Base-by-base conservation (phyloP, 371 early-diverging fungal species). In the Cokeromyces recurvatus region DNA sequence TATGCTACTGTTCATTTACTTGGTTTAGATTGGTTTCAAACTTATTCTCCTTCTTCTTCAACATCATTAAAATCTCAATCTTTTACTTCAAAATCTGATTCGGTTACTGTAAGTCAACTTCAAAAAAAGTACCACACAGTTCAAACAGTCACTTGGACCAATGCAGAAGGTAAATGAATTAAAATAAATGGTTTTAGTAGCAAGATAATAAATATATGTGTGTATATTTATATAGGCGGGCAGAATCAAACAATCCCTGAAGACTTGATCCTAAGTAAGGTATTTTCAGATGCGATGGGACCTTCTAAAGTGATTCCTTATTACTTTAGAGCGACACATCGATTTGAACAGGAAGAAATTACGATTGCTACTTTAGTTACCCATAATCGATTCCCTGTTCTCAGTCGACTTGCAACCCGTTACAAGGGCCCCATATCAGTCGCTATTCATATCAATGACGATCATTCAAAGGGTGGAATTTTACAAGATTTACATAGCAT, bases 301-400 rank as follows among this genome's bases (percentile, higher is more conserved):
- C 85, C 85, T 11, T 76, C 72, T 38, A 69, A 79, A 34, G 67
- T 82, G 43, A 79, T 75, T 16, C 83, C 85, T 5, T 81, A 79
- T 46, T 82, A 78, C 48, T 78, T 68, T 53, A 62, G 65, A 43
- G 79, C 82, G 0, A 59, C 67, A 20, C 55, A 64, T n/a, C 21
- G 40, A 37, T 68, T 78, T 43, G 71, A 73, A 19, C 56, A 68
- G 32, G 78, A 79, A 61, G 85, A 82, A 35, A 67, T 79, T 23
- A 74, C 79, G 10, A 71, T 78, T 21, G 65, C 78, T 15, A 74
- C 77, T 2, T 36, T 78, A 24, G 68, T 78, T 41, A 78, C 78
- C 12, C 60, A 62, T 45, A 69, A 73, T 50, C 61, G 78, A 53
- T 68, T 71, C 44, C 55, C 47, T 15, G 59, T 68, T 20, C 45